Evolutionary conservation across 441 rosid genomes (phyloP), one percentile per base, ranked within the genome.

Genomic region (Kokia cookei): DNA sequence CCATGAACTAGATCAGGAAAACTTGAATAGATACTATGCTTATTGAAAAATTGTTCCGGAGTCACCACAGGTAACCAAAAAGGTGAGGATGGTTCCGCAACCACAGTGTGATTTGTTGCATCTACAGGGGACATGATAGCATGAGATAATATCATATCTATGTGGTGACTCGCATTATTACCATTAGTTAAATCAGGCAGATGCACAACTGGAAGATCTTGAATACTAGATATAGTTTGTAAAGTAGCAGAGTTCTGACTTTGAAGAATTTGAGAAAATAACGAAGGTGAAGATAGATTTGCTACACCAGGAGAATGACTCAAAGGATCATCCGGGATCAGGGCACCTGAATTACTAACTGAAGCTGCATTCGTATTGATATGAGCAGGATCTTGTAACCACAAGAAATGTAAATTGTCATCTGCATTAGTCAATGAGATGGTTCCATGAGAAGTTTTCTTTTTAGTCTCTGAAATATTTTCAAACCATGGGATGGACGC

Each of bases 401-500:
- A 66, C 47, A 65, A 65, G 48, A 57, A 66, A 43, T 51, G 55
- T 73, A 74, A 71, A 26, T 73, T 54, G 71, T 71, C 59, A 72
- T 55, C 67, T 75, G 32, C 62, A 64, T 79, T 63, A 17, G 55
- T 11, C 7, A 50, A 73, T 35, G 79, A 47, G 65, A 32, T 72
- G 78, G 72, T 81, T 73, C 76, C 85, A 55, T 74, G 75, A 65
- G 57, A 71, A 15, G 73, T 54, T 14, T 77, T 79, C 63, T 78
- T 42, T 62, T 75, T 73, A 66, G 78, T 57, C n/a, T 76, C 75
- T 69, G 69, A 14, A 42, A 82, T 42, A 42, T 42, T 42, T 42
- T 42, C 47, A 70, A 90, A 84, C 89, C 88, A 86, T 17, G 93
- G 92, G 72, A 94, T 70, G 2, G 92, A 40, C 19, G 86, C 90